Percentiles rank a stretch among this genome's conserved stretches.
Conservation (phyloP, 148 eudicot genomes). For the Chenopodium album region DNA sequence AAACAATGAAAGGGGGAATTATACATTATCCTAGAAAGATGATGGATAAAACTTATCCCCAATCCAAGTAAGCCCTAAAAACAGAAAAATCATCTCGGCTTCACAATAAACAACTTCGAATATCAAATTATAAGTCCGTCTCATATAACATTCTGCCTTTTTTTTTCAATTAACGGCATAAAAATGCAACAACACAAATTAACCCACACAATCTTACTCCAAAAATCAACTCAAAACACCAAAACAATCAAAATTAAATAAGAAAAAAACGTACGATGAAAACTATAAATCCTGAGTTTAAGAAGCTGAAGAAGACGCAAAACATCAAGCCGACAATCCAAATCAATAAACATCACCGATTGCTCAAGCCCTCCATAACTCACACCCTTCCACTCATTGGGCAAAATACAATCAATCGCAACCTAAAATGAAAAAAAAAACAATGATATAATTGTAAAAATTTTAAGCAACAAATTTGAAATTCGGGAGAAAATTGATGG, state of each 20-base stretch:
- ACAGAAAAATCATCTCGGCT: background rate
- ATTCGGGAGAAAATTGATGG: too few species aligned
- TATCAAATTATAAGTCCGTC: background rate
- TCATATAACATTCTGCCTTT: background rate
- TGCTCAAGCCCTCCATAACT: slow-evolving; percentile 71
- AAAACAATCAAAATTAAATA: background rate
- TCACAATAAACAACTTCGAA: too few species aligned
- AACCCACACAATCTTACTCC: background rate
- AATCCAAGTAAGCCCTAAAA: too few species aligned
- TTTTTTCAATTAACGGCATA: background rate
- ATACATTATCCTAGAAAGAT: too few species aligned
- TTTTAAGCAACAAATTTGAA: too few species aligned
- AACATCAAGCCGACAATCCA: slow-evolving; percentile 90
- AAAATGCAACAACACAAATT: background rate
- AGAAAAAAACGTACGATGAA: slow-evolving; percentile 30
- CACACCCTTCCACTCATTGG: slow-evolving; percentile 77
- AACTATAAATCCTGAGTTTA: slow-evolving; percentile 40
- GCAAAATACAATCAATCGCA: slow-evolving; percentile 71
- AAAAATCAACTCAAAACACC: background rate
- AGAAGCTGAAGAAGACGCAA: slow-evolving; percentile 53
- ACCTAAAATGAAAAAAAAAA: slow-evolving; percentile 36
- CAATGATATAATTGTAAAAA: background rate
- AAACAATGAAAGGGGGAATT: too few species aligned
- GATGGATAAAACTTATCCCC: too few species aligned
- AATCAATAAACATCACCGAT: slow-evolving; percentile 65